A percentile compares a stretch with the other conserved stretches of the same genome.
phyloP scores from a whole-genome alignment of 2,329 filamentous ascomycete genomes.

The Pyrenochaeta sp. region DNA sequence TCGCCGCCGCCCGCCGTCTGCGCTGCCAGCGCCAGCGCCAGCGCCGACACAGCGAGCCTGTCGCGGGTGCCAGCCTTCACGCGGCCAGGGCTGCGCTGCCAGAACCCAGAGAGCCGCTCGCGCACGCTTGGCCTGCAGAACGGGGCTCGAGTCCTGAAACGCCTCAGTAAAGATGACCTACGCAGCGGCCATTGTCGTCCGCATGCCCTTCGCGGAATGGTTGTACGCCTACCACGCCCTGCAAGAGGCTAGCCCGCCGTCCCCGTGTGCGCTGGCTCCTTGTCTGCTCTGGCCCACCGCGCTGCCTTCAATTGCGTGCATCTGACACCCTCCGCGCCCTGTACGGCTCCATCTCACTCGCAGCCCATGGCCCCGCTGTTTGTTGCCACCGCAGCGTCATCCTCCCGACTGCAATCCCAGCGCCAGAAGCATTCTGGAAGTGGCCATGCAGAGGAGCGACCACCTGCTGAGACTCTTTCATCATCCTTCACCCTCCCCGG shows the following conservation, averaged over 20 bases:
- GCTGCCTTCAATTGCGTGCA: conserved; percentile 1
- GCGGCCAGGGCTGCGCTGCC: neutral
- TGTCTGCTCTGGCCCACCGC: neutral
- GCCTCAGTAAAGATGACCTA: neutral
- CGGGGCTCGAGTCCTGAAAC: conserved; percentile 23
- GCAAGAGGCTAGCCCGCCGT: conserved; percentile 6
- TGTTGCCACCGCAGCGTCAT: conserved; percentile 27
- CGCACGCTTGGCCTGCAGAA: conserved; percentile 22
- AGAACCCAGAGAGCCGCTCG: conserved; percentile 22
- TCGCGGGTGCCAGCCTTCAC: neutral
- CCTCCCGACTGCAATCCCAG: conserved; percentile 10
- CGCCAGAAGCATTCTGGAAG: conserved; percentile 25
- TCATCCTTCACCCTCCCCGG: conserved; percentile 4
- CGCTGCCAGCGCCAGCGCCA: neutral
- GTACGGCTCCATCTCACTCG: neutral
- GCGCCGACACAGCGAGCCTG: neutral
- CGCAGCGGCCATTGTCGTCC: neutral
- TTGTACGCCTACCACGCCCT: neutral
- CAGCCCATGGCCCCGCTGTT: conserved; percentile 1
- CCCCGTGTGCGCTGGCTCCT: conserved; percentile 10
- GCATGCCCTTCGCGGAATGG: conserved; percentile 3
- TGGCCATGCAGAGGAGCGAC: conserved; percentile 13
- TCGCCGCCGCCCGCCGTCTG: neutral
- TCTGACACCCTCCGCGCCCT: neutral
- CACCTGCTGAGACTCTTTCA: conserved; percentile 1